Percentiles rank a stretch among this genome's conserved stretches.
Conservation (phyloP, 768 basidiomycete genomes). For the Psilocybe cyanescens region DNA sequence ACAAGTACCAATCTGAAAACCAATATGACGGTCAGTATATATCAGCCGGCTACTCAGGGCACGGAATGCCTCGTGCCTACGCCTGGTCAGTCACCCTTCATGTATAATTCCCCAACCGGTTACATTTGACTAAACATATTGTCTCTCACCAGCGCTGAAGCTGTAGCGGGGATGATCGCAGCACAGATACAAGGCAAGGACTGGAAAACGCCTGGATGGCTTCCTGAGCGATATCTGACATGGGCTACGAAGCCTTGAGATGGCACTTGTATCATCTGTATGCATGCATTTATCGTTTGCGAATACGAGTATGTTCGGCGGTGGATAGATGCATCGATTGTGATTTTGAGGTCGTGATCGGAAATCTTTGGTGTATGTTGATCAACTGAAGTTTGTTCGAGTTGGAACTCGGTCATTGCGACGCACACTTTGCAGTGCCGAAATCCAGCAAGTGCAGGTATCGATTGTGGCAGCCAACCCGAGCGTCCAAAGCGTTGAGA, state of each 20-base stretch:
- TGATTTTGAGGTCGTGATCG: too few species aligned
- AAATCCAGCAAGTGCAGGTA: too few species aligned
- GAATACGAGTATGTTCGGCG: too few species aligned
- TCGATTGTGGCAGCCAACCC: too few species aligned
- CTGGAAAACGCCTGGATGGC: constrained; percentile 12
- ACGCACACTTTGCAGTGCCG: too few species aligned
- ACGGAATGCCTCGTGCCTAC: constrained; percentile 81
- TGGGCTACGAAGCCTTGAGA: constrained; percentile 11
- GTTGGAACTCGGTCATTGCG: too few species aligned
- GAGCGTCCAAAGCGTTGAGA: too few species aligned
- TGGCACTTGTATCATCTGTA: background rate
- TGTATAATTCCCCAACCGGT: background rate
- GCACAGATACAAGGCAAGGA: constrained; percentile 7
- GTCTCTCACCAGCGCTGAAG: constrained; percentile 56
- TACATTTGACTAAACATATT: background rate
- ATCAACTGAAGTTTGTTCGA: too few species aligned
- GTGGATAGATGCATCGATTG: too few species aligned
- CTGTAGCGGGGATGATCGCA: constrained; percentile 17
- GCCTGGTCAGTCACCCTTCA: constrained; percentile 52
- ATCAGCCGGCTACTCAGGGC: constrained; percentile 73
- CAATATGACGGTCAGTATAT: constrained; percentile 66
- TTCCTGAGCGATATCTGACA: constrained; percentile 9
- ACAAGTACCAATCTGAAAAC: constrained; percentile 3
- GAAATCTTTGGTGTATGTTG: too few species aligned
- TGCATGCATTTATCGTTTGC: too few species aligned